Base-by-base conservation (phyloP, 768 basidiomycete species). In the Pleurotus platypus region DNA sequence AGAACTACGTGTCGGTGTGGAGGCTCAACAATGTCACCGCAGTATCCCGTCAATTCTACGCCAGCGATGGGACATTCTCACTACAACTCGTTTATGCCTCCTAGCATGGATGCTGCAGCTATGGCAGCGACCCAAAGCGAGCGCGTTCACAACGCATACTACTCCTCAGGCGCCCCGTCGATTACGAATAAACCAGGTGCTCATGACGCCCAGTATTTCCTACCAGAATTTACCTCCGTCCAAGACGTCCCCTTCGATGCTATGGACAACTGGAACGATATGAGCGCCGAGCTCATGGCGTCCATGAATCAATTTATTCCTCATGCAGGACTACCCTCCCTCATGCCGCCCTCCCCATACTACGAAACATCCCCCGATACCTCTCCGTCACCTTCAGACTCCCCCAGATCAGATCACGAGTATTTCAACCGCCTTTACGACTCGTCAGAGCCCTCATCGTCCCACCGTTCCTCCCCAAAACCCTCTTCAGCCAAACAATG, bases 401-500 rank as follows among this genome's bases (percentile, higher is more conserved):
- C 51, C 24, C 51, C 51, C 5, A 54, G 26, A 38, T 54, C 51
- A 40, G 51, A 39, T 42, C 16, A 54, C 27, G 51, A 54, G 42
- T 54, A 54, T 22, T 54, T 54, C 20, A 54, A 42, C 51, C 35
- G 12, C 18, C 26, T 54, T 39, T 37, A 54, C 8, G 12, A n/a
- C 11, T 42, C 51, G 18, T 12, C 9, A 5, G 51, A 54, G 13
- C 18, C 39, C 22, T 39, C 37, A 26, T 39, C 20, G 11, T 26
- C 39, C 12, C 37, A 54, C 13, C 37, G 20, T 12, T 26, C 51
- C 7, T 15, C 16, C 42, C 38, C 39, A 15, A 24, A 54, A 24
- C 39, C 16, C 15, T 37, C 51, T 7, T 39, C 51, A 20, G 51
- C 42, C 9, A 79, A 78, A 57, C 68, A 67, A 5, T 79, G 78